A percentile compares a stretch with the other conserved stretches of the same genome.
Evolutionary conservation across 2,329 filamentous ascomycete genomes (phyloP).

Genomic region (Aspergillus sp.): DNA sequence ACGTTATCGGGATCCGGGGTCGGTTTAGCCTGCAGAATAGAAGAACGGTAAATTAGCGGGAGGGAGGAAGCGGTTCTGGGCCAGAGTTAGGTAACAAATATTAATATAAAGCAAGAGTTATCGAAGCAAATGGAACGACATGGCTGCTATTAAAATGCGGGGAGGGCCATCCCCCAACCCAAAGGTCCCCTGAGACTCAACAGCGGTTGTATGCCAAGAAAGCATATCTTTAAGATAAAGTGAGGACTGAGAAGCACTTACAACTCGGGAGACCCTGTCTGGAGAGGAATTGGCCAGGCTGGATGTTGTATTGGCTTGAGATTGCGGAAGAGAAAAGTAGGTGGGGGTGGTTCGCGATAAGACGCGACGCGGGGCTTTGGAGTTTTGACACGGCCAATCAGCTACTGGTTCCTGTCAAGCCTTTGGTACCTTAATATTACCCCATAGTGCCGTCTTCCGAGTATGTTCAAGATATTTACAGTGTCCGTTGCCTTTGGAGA

Average conservation of each 20-base stretch:
- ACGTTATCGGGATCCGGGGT: background rate
- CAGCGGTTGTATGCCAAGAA: background rate
- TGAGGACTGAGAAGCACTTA: background rate
- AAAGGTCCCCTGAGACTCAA: background rate
- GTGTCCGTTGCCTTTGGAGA: no score
- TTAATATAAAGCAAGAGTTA: background rate
- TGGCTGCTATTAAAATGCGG: background rate
- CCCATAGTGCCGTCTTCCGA: no score
- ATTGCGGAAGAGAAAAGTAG: background rate
- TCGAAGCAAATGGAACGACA: background rate
- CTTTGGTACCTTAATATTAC: background rate
- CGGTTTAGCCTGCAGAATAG: background rate
- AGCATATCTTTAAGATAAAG: background rate
- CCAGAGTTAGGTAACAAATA: background rate
- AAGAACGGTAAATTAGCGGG: background rate
- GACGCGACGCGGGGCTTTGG: constrained; percentile 5
- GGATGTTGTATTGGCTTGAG: background rate
- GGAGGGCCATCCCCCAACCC: background rate
- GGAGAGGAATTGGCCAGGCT: background rate
- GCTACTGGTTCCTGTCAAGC: background rate
- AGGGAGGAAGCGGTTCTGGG: background rate
- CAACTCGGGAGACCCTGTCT: background rate
- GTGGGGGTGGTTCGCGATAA: constrained; percentile 10
- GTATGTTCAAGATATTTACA: no score
- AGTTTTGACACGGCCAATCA: constrained; percentile 1